Evolutionary conservation across 202 grass and related monocot species (phyloP), one percentile per base, ranked within the genome.

Genomic region (Carex arenaria): DNA sequence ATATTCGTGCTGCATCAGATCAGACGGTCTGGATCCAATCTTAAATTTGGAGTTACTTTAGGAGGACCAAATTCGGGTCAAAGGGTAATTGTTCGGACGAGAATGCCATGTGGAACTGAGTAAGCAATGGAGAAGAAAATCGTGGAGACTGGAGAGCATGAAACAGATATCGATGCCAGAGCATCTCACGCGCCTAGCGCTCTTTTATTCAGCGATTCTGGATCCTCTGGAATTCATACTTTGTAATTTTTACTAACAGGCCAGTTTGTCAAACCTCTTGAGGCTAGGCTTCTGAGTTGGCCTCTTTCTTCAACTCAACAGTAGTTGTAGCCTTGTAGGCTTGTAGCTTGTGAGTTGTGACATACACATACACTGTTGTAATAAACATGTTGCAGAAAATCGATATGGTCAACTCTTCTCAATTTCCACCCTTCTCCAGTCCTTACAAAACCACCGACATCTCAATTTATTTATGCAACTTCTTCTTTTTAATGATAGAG

Each of bases 141-240:
- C 42, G 7, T 72, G 40, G 20, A 52, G 43, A 80, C 59, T 30
- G 57, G 78, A 80, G 31, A 45, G 56, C 78, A 80, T 60, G 60
- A 11, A 26, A 52, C n/a, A 13, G 42, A 23, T 18, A 49, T 22
- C 40, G 26, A 54, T 6, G 72, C 72, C 47, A 31, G 72, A 76
- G n/a, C 69, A 72, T 18, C 14, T 74, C 45, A 55, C 14, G 52
- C 72, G 72, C 22, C 5, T 2, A 32, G 49, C 53, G 12, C 13
- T 1, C 5, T 71, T 10, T 71, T 9, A 19, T 43, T 69, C 66
- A 19, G 20, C 66, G 66, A 11, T 43, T 69, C 34, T 32, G 17
- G 52, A 26, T 36, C 28, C 13, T 68, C 26, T n/a, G 17, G 3
- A 15, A 15, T 31, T 30, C 3, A 17, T 31, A 2, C 22, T 4